Conservation (phyloP, 2,329 filamentous ascomycete genomes). For the Calycina marina region DNA sequence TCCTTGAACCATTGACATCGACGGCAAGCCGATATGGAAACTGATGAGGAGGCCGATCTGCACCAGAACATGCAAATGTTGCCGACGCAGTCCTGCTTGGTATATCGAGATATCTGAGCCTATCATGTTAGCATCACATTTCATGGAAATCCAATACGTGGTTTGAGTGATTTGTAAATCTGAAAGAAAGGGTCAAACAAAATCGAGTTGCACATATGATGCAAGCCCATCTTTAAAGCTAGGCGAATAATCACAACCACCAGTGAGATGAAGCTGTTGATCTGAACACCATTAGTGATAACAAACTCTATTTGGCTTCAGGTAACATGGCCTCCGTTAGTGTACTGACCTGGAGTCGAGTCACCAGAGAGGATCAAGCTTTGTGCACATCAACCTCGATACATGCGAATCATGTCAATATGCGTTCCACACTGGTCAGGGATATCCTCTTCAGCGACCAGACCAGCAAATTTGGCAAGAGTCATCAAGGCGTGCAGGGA, state of each 20-base stretch:
- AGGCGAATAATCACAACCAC: slow-evolving; percentile 35
- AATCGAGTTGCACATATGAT: no score
- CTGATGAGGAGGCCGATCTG: slow-evolving; percentile 50
- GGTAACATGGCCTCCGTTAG: slow-evolving; percentile 35
- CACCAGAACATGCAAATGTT: slow-evolving; percentile 38
- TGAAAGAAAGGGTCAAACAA: no score
- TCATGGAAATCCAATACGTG: no score
- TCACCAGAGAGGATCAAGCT: slow-evolving; percentile 36
- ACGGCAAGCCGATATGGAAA: slow-evolving; percentile 53
- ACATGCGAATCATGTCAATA: slow-evolving; percentile 33
- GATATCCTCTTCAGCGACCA: slow-evolving; percentile 30
- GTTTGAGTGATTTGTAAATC: no score
- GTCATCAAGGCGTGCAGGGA: slow-evolving; percentile 26
- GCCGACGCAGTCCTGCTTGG: slow-evolving; percentile 59
- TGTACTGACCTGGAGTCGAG: slow-evolving; percentile 32
- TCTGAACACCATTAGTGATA: slow-evolving; percentile 33
- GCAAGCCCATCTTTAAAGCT: slow-evolving; percentile 43
- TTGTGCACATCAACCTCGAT: slow-evolving; percentile 35
- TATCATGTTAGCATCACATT: slow-evolving; percentile 28
- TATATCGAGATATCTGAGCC: slow-evolving; percentile 45
- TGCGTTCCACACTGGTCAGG: slow-evolving; percentile 29
- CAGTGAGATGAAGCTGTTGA: slow-evolving; percentile 39
- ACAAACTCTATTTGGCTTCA: slow-evolving; percentile 40
- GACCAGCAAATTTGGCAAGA: slow-evolving; percentile 25
- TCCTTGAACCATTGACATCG: slow-evolving; percentile 44